Base-by-base conservation (phyloP, 2,329 filamentous ascomycete genomes). In the Plectosphaerella plurivora region DNA sequence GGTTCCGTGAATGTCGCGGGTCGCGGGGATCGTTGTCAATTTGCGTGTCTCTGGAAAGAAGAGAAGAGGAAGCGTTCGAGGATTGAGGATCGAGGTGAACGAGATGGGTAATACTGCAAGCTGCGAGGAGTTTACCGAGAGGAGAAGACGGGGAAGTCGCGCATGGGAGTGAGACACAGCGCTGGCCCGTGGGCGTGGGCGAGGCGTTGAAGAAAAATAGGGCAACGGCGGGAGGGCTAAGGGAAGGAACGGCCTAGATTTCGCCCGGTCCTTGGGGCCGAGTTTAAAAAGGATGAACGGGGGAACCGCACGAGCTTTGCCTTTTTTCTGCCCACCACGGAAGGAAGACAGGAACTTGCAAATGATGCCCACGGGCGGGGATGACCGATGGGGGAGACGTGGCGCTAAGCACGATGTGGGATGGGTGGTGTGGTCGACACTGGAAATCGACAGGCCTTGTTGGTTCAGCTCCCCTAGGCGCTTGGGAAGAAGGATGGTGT, bases 151-250 rank as follows among this genome's bases (percentile, higher is more conserved):
- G 41, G 35, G 47, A 25, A 41, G 36, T 20, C 39, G 22, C 47
- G 37, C 37, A 39, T 49, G 47, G 47, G 14, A 49, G 18, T 49
- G 47, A 49, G 47, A 49, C 47, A 49, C 15, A 16, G 33, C 35
- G n/a, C 12, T 14, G 15, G n/a, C n/a, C 22, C 22, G 5, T 33
- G 28, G 28, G 11, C 11, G 8, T 33, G 28, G 28, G 28, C 8
- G 11, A 33, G 28, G 11, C 10, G 41, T 18, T 44, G n/a, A 44
- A 22, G 18, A 44, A 44, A 44, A 20, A 20, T 44, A 16, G 41
- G 16, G 41, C 41, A 16, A 33, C 16, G 41, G n/a, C 10, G 41
- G 41, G n/a, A 44, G 41, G 37, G 37, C 16, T 18, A 41, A n/a
- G 41, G 39, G 41, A 44, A 44, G 41, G 41, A 44, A 44, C 37